A percentile compares a stretch with the other conserved stretches of the same genome.
phyloP scores from a whole-genome alignment of 352 stramenopile species.

The Pythium aphanidermatum region DNA sequence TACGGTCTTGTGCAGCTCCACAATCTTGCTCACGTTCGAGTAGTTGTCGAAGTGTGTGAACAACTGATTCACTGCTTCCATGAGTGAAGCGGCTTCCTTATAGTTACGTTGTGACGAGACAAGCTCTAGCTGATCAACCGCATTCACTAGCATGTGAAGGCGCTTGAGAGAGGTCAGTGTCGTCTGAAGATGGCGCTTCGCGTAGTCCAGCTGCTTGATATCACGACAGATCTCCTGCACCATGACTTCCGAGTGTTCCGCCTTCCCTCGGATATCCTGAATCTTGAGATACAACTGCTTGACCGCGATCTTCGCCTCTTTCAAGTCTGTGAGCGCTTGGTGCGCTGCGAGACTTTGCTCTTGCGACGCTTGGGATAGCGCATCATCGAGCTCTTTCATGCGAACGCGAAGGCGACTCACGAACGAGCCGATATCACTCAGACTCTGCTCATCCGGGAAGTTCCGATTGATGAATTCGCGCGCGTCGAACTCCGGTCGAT shows the following conservation, averaged over 20 bases:
- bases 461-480: constrained; percentile 91
- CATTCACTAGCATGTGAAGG: constrained; percentile 97
- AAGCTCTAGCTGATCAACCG: constrained; percentile 90
- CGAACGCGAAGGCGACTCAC: constrained; percentile 64
- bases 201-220: constrained; percentile 98
- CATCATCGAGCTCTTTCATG: constrained; percentile 80
- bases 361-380: constrained; percentile 70
- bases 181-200: constrained; percentile 95
- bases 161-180: constrained; percentile 95
- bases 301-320: constrained; percentile 82
- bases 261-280: constrained; percentile 90
- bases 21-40: constrained; percentile 89
- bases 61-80: constrained; percentile 95
- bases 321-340: constrained; percentile 75
- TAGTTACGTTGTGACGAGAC: constrained; percentile 88
- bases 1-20: constrained; percentile 90
- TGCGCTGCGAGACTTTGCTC: constrained; percentile 70
- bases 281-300: constrained; percentile 91
- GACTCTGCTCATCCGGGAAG: constrained; percentile 85
- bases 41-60: constrained; percentile 97
- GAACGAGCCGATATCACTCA: constrained; percentile 79
- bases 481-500: constrained; percentile 87
- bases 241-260: constrained; percentile 94
- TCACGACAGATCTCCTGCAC: constrained; percentile 98
- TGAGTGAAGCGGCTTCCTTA: constrained; percentile 91